Percentiles rank a stretch among this genome's conserved stretches.
Evolutionary conservation across 805 yeast genomes (phyloP).

Genomic region (Grigorovia yakushimaensis): DNA sequence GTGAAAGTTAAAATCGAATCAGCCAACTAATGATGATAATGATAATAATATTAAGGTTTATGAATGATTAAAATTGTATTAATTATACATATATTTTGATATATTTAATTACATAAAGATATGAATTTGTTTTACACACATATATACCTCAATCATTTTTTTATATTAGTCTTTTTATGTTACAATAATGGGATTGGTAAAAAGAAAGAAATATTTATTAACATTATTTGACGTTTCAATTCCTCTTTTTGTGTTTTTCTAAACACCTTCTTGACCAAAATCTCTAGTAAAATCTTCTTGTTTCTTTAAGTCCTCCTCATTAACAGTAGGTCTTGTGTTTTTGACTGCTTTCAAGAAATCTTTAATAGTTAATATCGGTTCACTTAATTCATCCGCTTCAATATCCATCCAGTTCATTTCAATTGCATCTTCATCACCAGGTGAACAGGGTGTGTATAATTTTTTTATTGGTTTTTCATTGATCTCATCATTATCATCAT

Average conservation of each 20-base stretch:
- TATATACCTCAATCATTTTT: too few relatives aligned
- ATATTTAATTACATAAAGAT: background rate
- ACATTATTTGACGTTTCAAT: background rate
- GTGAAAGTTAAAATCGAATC: constrained; percentile 54
- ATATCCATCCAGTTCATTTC: constrained; percentile 94
- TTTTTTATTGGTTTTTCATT: constrained; percentile 30
- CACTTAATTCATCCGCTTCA: constrained; percentile 77
- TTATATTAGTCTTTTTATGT: too few relatives aligned
- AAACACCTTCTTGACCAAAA: constrained; percentile 91
- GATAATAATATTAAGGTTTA: constrained; percentile 43
- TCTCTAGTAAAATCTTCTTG: constrained; percentile 87
- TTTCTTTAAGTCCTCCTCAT: constrained; percentile 66
- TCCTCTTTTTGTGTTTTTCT: background rate
- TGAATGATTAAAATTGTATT: constrained; percentile 10
- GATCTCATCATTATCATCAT: constrained; percentile 23
- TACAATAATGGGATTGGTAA: too few relatives aligned
- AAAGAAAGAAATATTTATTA: too few relatives aligned
- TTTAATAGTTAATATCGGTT: constrained; percentile 81
- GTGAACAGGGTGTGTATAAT: constrained; percentile 85
- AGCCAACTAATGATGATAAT: constrained; percentile 73
- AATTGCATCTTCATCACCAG: constrained; percentile 79
- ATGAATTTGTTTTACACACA: constrained; percentile 4
- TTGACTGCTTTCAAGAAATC: constrained; percentile 91
- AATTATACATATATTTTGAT: background rate
- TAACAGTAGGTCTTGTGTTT: constrained; percentile 90